Percentiles rank a stretch among this genome's conserved stretches.
These are phyloP conservation scores for Mucor lusitanicus DNA, from an alignment of 371 early-diverging fungal species.

Conservation along the genomic window DNA sequence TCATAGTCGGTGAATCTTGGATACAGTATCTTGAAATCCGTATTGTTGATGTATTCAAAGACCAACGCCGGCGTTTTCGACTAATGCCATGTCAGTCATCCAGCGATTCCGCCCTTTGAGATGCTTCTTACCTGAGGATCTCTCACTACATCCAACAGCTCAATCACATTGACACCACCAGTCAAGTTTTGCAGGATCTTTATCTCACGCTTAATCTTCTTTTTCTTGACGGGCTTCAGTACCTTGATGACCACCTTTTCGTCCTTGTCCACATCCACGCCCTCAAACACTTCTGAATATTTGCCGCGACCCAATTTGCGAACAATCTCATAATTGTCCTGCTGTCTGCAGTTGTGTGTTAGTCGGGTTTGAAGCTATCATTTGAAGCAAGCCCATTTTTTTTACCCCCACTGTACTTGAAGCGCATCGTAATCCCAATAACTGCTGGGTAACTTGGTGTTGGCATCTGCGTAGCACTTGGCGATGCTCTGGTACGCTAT, in stretches of 20 bases:
- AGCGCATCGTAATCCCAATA: constrained; percentile 25
- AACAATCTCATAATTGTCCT: constrained; percentile 97
- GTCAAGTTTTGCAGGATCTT: constrained; percentile 97
- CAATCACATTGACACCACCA: constrained; percentile 96
- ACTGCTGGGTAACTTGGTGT: constrained; percentile 7
- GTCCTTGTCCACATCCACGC: constrained; percentile 75
- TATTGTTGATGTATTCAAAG: constrained; percentile 93
- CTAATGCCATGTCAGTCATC: constrained; percentile 16
- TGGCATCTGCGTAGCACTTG: constrained; percentile 8
- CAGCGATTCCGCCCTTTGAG: not conserved
- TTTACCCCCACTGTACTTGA: constrained; percentile 27
- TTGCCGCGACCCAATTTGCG: constrained; percentile 98
- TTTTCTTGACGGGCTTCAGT: constrained; percentile 98
- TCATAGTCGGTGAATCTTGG: constrained; percentile 89
- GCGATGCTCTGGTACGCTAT: constrained; percentile 10
- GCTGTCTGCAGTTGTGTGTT: not conserved
- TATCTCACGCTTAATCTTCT: constrained; percentile 99
- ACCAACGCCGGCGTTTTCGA: constrained; percentile 95
- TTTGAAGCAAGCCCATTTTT: not conserved
- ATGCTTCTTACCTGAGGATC: constrained; percentile 81
- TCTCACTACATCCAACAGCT: constrained; percentile 93
- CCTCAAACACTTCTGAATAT: constrained; percentile 99
- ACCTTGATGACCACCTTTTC: constrained; percentile 98
- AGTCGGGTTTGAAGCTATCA: not conserved
- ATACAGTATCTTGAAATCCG: constrained; percentile 74